A percentile compares a stretch with the other conserved stretches of the same genome.
Evolutionary conservation across 352 stramenopile genomes (phyloP).

Genomic region (Blastocystis hominis): DNA sequence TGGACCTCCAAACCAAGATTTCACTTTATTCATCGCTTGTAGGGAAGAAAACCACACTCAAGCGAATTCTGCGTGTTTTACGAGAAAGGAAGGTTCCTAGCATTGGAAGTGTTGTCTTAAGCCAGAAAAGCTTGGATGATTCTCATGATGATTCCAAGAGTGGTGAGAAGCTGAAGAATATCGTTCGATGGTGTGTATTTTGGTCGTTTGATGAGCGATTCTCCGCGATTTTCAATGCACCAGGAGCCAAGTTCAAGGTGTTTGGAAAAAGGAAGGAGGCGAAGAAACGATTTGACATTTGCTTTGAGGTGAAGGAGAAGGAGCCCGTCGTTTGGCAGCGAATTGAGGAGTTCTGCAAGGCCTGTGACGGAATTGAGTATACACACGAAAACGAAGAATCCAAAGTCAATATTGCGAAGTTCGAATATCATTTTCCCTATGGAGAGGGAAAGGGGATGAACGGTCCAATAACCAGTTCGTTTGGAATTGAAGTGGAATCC

Average conservation of each 20-base stretch:
- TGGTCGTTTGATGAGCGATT: constrained; percentile 43
- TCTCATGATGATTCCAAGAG: too few relatives aligned
- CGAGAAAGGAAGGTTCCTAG: background rate
- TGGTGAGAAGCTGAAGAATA: background rate
- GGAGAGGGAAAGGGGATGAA: background rate
- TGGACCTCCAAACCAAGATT: background rate
- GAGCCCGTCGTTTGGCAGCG: background rate
- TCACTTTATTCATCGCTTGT: constrained; percentile 11
- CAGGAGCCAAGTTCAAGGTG: background rate
- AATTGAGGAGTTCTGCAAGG: constrained; percentile 6
- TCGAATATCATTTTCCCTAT: constrained; percentile 10
- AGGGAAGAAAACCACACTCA: constrained; percentile 2
- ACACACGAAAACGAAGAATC: background rate
- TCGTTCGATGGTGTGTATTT: constrained; percentile 1
- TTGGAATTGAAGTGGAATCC: background rate
- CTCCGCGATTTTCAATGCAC: background rate
- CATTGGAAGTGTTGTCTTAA: background rate
- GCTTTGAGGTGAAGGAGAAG: background rate
- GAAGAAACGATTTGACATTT: background rate
- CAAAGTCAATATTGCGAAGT: background rate
- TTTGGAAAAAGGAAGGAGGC: background rate
- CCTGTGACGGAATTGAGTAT: background rate
- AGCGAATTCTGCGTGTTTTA: background rate
- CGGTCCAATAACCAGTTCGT: background rate
- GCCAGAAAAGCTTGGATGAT: background rate